Conservation (phyloP, 2,329 filamentous ascomycete genomes). For the Cladophialophora chaetospira region DNA sequence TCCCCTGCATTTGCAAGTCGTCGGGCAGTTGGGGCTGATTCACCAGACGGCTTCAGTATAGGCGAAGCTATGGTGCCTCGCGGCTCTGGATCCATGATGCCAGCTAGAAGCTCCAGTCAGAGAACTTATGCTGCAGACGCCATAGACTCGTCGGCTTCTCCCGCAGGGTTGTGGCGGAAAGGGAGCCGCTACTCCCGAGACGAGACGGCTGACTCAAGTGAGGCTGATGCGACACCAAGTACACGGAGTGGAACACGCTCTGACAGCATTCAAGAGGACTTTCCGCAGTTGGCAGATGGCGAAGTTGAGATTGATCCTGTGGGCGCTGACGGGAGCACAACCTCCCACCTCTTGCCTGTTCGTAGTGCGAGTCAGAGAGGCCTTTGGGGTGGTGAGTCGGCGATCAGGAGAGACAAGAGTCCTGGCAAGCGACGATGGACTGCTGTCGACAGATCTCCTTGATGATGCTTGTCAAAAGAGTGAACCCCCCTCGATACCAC, state of each 20-base stretch:
- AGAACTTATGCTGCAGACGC: slow-evolving; percentile 19
- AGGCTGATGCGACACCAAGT: slow-evolving; percentile 19
- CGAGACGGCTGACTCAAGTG: slow-evolving; percentile 25
- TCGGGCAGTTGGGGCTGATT: slow-evolving; percentile 28
- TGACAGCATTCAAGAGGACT: slow-evolving; percentile 19
- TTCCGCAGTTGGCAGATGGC: background rate
- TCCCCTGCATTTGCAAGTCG: slow-evolving; percentile 32
- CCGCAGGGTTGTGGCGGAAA: slow-evolving; percentile 25
- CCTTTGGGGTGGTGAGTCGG: slow-evolving; percentile 29
- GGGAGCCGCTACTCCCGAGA: slow-evolving; percentile 27
- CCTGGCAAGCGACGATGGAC: slow-evolving; percentile 31
- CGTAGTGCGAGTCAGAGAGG: slow-evolving; percentile 28
- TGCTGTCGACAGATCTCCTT: slow-evolving; percentile 27
- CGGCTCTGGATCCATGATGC: slow-evolving; percentile 6
- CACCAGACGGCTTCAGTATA: slow-evolving; percentile 31
- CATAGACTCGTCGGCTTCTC: slow-evolving; percentile 3
- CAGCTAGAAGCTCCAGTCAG: slow-evolving; percentile 24
- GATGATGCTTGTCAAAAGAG: background rate
- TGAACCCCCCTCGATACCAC: background rate
- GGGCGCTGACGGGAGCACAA: background rate
- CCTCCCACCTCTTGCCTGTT: slow-evolving; percentile 18
- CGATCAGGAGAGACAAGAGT: slow-evolving; percentile 22
- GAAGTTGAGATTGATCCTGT: background rate
- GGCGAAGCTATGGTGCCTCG: slow-evolving; percentile 26
- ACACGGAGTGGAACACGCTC: slow-evolving; percentile 5